Evolutionary conservation across 2,329 filamentous ascomycete species (phyloP).

Genomic region (Thyridium curvatum): DNA sequence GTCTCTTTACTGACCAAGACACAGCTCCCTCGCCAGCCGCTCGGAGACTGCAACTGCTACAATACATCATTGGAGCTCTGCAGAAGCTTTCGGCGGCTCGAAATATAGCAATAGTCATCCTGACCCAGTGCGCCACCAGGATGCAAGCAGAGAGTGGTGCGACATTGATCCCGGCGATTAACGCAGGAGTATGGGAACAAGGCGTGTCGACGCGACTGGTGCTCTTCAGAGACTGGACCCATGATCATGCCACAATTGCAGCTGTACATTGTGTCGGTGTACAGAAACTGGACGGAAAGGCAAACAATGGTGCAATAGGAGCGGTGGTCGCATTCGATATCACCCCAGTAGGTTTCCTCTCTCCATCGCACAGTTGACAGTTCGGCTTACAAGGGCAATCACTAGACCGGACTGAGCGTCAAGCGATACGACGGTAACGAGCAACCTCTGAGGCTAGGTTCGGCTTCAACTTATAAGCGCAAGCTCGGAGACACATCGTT

Average conservation of each 20-base stretch:
- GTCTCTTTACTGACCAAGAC: neutral
- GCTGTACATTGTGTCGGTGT: constrained; percentile 55
- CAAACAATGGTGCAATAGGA: constrained; percentile 29
- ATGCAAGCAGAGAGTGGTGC: constrained; percentile 58
- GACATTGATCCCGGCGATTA: constrained; percentile 68
- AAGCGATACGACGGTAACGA: constrained; percentile 33
- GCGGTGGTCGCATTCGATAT: constrained; percentile 43
- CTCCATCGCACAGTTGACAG: neutral
- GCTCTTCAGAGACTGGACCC: constrained; percentile 72
- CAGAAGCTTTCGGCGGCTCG: constrained; percentile 69
- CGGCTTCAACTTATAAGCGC: constrained; percentile 46
- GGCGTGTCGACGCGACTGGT: constrained; percentile 68
- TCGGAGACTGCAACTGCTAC: constrained; percentile 45
- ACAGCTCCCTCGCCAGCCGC: constrained; percentile 15
- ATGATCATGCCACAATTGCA: constrained; percentile 36
- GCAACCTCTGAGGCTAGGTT: constrained; percentile 17
- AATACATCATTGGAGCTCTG: constrained; percentile 62
- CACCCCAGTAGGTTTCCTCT: constrained; percentile 29
- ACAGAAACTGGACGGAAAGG: constrained; percentile 56
- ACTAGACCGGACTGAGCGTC: constrained; percentile 36
- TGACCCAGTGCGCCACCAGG: constrained; percentile 78
- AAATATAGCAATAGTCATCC: constrained; percentile 66
- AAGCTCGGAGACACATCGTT: constrained; percentile 54
- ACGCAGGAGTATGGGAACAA: constrained; percentile 73
- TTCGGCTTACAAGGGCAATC: too few species aligned